A percentile compares a stretch with the other conserved stretches of the same genome.
Evolutionary conservation across 306 rosid genomes (phyloP).

Genomic region (Datisca glomerata): DNA sequence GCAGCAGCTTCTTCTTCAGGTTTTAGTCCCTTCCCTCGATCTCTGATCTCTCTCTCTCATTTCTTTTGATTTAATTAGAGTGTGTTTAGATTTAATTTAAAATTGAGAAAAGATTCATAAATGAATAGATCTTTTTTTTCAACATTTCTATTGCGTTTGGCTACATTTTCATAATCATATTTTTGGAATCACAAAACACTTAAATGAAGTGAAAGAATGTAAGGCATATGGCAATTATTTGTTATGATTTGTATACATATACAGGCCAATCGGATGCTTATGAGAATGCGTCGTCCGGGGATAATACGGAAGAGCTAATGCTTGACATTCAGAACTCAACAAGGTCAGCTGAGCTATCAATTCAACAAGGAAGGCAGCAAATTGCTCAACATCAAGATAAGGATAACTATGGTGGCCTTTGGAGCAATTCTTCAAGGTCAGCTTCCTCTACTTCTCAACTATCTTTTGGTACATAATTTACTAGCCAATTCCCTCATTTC

Average conservation of each 20-base stretch:
- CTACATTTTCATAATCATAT: no score
- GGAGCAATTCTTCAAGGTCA: constrained; percentile 71
- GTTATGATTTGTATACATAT: not conserved
- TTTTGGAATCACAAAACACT: no score
- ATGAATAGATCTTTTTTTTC: not conserved
- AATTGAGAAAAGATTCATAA: no score
- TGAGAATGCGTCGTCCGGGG: constrained; percentile 78
- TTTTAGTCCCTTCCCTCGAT: not conserved
- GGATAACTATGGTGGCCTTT: constrained; percentile 41
- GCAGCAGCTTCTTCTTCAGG: constrained; percentile 38
- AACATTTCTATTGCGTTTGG: not conserved
- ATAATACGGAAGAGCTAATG: constrained; percentile 58
- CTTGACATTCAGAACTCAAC: constrained; percentile 44
- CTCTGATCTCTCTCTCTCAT: not conserved
- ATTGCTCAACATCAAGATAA: constrained; percentile 37
- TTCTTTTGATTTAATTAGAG: not conserved
- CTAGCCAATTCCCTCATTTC: not conserved
- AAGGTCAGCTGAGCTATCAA: constrained; percentile 21
- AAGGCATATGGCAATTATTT: no score
- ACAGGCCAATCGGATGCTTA: constrained; percentile 57
- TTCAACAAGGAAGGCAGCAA: constrained; percentile 44
- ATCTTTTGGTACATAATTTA: not conserved
- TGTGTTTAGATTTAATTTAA: no score
- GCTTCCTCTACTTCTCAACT: not conserved
- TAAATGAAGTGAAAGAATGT: no score